These are phyloP conservation scores for Inonotus hispidus DNA, from an alignment of 1,284 basidiomycete genomes.

Conservation along the genomic window DNA sequence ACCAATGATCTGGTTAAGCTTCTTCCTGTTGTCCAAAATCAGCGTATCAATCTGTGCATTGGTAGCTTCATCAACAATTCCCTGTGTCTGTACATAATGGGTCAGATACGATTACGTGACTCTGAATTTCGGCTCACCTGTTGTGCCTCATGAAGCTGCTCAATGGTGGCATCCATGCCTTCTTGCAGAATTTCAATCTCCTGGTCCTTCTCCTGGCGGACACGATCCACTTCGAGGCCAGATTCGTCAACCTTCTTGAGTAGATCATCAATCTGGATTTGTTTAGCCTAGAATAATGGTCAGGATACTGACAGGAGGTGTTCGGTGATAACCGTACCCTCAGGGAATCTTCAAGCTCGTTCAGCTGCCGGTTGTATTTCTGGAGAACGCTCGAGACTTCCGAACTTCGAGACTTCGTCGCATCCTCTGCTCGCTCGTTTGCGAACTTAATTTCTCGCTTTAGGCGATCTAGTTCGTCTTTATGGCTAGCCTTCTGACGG, in stretches of 20 bases:
- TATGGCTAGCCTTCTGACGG: conserved; percentile 88
- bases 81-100: conserved; percentile 55
- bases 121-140: conserved; percentile 45
- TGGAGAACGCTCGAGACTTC: conserved; percentile 86
- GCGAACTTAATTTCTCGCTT: conserved; percentile 94
- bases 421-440: conserved; percentile 97
- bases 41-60: conserved; percentile 96
- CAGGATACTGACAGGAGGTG: conserved; percentile 5
- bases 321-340: conserved; percentile 47
- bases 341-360: conserved; percentile 92
- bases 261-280: conserved; percentile 91
- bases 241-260: conserved; percentile 75
- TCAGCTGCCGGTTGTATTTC: conserved; percentile 95
- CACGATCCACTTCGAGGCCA: conserved; percentile 68
- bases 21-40: conserved; percentile 96
- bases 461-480: conserved; percentile 92
- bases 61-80: conserved; percentile 81
- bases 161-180: conserved; percentile 91
- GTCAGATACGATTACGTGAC: conserved; percentile 16
- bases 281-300: conserved; percentile 61
- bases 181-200: conserved; percentile 96
- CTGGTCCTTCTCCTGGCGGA: conserved; percentile 94
- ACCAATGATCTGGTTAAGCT: conserved; percentile 97
- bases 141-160: conserved; percentile 84
- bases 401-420: conserved; percentile 85